Conservation (phyloP, 352 stramenopile genomes). For the Thalassiosira livingstoniorum region DNA sequence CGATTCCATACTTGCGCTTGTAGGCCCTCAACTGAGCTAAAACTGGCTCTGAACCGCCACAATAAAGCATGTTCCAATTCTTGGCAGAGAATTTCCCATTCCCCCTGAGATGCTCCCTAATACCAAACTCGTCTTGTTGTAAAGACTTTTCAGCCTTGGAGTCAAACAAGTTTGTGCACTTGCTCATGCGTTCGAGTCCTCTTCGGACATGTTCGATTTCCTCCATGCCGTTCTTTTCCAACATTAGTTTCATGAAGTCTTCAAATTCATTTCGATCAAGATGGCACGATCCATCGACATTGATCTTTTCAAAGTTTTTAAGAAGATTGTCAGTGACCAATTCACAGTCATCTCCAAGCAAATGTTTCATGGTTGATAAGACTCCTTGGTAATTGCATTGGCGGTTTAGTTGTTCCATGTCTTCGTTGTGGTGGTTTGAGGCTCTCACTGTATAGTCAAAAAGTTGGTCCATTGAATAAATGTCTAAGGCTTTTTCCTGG, state of each 20-base stretch:
- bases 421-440: slow-evolving; percentile 21
- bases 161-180: slow-evolving; percentile 2
- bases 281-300: slow-evolving; percentile 18
- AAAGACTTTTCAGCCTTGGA: slow-evolving; percentile 1
- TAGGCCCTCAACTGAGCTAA: slow-evolving; percentile 36
- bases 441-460: slow-evolving; percentile 54
- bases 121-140: slow-evolving; percentile 41
- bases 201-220: slow-evolving; percentile 1
- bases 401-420: slow-evolving; percentile 1
- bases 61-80: slow-evolving; percentile 60
- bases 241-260: slow-evolving; percentile 42
- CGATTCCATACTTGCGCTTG: slow-evolving; percentile 43
- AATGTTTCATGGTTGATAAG: slow-evolving; percentile 42
- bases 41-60: slow-evolving; percentile 43
- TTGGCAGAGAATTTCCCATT: slow-evolving; percentile 53
- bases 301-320: slow-evolving; percentile 34
- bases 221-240: neutral
- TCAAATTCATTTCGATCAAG: slow-evolving; percentile 37
- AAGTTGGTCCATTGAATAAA: slow-evolving; percentile 57
- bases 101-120: slow-evolving; percentile 28
- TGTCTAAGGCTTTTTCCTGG: slow-evolving; percentile 41
- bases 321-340: slow-evolving; percentile 32
- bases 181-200: slow-evolving; percentile 7
- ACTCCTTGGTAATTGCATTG: slow-evolving; percentile 41
- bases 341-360: slow-evolving; percentile 38